Evolutionary conservation across 2,329 filamentous ascomycete genomes (phyloP), one percentile per base, ranked within the genome.

Genomic region (Alternaria metachromatica): DNA sequence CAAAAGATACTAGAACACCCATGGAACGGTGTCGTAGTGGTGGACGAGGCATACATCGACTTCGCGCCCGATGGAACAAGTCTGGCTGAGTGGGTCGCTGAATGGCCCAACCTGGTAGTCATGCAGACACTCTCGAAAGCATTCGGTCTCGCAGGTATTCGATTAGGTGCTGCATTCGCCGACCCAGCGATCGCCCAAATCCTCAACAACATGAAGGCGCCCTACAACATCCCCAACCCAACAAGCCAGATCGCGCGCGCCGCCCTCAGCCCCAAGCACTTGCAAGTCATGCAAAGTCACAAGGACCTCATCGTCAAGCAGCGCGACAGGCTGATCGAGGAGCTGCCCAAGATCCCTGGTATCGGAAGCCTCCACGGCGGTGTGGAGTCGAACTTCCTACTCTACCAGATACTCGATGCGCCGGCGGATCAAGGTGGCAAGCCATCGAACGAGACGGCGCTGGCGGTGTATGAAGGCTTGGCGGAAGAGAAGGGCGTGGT

Each of bases 111-210:
- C 80, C 85, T 99, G 25, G 94, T 97, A 18, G 94, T 99, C 61
- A 93, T 98, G 92, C 96, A 99, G 84, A 99, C 96, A 1, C 86
- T 98, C n/a, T 97, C 92, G 74, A 99, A 99, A 81, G 96, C 94
- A 0, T 99, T 99, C 76, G 96, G 96, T 26, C 87, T 99, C 76
- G 96, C 96, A 5, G 96, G 95, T 55, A 97, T 99, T 77, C 87
- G 96, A 15, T 86, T 99, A 1, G 96, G 96, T 50, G 92, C 90
- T 8, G 93, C 93, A 1, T 99, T 97, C 78, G 87, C 92, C 6
- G 87, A 89, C 10, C 85, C 89, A 0, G 86, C 89, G 6, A 90
- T 99, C 66, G 94, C 95, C 3, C 81, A 83, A 15, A 84, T 99
- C 12, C 86, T 99, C 59, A 99, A 99, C 83, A 94, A 87, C 77